Evolutionary conservation across 2,329 filamentous ascomycete genomes (phyloP), one percentile per base, ranked within the genome.

Genomic region (Alternaria viburni): DNA sequence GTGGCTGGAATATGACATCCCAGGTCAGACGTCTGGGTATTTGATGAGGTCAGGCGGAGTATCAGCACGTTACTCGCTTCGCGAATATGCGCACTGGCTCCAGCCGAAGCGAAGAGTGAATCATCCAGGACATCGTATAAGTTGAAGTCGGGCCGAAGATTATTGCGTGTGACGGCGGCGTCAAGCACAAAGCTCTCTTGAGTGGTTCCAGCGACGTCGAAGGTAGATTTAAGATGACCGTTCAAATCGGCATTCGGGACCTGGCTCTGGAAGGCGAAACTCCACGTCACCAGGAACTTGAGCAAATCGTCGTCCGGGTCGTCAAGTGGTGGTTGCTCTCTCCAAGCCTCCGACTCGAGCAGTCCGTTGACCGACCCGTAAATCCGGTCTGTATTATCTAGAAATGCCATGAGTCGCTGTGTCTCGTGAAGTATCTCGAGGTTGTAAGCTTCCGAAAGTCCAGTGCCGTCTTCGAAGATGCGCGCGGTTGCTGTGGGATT

Each of bases 341-440:
- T 75, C 71, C 77, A 77, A 15, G 73, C 77, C 30, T 83, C 81
- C 9, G 85, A 70, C 43, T 83, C 77, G 25, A 81, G 76, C 44
- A 90, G 77, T 1, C 82, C 81, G 67, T 86, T 85, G 6, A 81
- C 80, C 65, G 86, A 89, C 5, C 85, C 88, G 73, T 89, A 90
- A 2, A 86, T 83, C 60, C 88, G 83, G 46, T 85, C 78, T 5
- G 87, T 88, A 5, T 75, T 77, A 69, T 89, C 86, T 51, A 90
- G 75, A 58, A 90, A 88, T 5, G 88, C 87, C 81, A 89, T 87
- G 50, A 90, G 70, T 12, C 88, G 83, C 73, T 90, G 88, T 36
- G 83, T 80, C 75, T 90, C 88, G 51, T 85, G 79, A 10, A 89
- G 75, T 17, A 89, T 77, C 3, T 83, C 81, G n/a, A 77, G 55